These are phyloP conservation scores for Acer yangbiense DNA, from an alignment of 345 rosid species.

Conservation along the genomic window DNA sequence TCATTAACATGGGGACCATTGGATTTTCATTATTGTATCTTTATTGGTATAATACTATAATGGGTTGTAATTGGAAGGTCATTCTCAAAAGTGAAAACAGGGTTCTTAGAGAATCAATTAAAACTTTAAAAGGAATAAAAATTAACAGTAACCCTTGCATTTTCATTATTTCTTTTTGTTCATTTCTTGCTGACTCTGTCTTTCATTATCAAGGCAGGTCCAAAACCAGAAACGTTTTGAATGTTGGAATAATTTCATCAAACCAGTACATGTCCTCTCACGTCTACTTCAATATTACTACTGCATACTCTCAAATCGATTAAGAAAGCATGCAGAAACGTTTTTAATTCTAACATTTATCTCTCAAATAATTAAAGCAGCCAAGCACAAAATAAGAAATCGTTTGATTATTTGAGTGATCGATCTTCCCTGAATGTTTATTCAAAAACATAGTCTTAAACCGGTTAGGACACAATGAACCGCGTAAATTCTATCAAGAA, in stretches of 20 bases:
- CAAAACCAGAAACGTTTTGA: not conserved
- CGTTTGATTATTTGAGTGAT: not conserved
- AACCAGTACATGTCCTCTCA: too few relatives aligned
- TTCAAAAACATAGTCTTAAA: not conserved
- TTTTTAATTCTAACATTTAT: not conserved
- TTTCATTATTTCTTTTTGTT: not conserved
- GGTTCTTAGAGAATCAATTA: too few relatives aligned
- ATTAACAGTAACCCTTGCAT: too few relatives aligned
- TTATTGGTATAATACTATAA: too few relatives aligned
- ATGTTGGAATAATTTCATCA: too few relatives aligned
- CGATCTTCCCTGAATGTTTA: too few relatives aligned
- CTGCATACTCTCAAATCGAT: not conserved
- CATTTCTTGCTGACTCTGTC: not conserved
- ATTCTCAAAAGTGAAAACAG: too few relatives aligned
- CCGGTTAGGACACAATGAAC: slow-evolving; percentile 22
- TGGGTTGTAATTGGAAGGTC: too few relatives aligned
- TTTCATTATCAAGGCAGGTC: not conserved
- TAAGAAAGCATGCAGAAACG: not conserved
- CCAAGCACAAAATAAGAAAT: not conserved
- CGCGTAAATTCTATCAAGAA: slow-evolving; percentile 36
- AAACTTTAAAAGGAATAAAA: too few relatives aligned
- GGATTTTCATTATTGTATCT: too few relatives aligned
- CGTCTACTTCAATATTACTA: too few relatives aligned
- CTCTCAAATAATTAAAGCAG: not conserved
- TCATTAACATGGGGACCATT: too few relatives aligned